Evolutionary conservation across 2,329 filamentous ascomycete genomes (phyloP).

Genomic region (Aspergillus sp.): DNA sequence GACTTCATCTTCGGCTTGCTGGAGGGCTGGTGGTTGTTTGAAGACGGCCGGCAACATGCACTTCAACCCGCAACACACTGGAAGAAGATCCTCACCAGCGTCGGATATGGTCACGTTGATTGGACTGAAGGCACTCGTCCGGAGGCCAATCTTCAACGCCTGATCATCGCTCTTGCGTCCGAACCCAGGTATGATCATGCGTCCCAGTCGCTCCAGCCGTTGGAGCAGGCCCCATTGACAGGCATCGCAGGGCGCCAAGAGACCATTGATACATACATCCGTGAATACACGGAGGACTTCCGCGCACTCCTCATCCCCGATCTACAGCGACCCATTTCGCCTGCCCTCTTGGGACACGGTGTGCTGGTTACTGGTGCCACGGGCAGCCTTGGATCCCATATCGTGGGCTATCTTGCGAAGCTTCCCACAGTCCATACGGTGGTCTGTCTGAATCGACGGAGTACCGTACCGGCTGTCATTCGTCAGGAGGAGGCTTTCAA

Average conservation of each 20-base stretch:
- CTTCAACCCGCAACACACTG: constrained; percentile 11
- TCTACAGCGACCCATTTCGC: no score
- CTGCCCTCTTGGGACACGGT: constrained; percentile 8
- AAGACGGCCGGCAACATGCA: constrained; percentile 31
- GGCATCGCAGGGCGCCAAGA: constrained; percentile 16
- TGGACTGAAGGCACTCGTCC: constrained; percentile 28
- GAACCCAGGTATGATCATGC: constrained; percentile 11
- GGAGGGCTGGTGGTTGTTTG: constrained; percentile 37
- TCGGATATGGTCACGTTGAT: constrained; percentile 28
- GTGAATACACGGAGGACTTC: constrained; percentile 23
- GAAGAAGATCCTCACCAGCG: constrained; percentile 22
- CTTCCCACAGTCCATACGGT: constrained; percentile 29
- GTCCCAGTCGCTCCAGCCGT: background rate
- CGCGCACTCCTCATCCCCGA: background rate
- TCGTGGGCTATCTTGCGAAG: constrained; percentile 35
- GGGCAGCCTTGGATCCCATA: constrained; percentile 38
- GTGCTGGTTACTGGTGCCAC: constrained; percentile 44
- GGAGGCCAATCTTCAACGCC: constrained; percentile 14
- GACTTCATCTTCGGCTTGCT: constrained; percentile 33
- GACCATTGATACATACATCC: constrained; percentile 22
- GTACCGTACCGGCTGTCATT: constrained; percentile 17
- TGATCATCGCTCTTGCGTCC: constrained; percentile 23
- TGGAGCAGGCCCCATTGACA: constrained; percentile 6
- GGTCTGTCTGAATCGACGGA: constrained; percentile 49
- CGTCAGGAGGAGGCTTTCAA: constrained; percentile 36